Evolutionary conservation across 192 early-diverging fungal genomes (phyloP).

Genomic region (Entrophospora sp.): DNA sequence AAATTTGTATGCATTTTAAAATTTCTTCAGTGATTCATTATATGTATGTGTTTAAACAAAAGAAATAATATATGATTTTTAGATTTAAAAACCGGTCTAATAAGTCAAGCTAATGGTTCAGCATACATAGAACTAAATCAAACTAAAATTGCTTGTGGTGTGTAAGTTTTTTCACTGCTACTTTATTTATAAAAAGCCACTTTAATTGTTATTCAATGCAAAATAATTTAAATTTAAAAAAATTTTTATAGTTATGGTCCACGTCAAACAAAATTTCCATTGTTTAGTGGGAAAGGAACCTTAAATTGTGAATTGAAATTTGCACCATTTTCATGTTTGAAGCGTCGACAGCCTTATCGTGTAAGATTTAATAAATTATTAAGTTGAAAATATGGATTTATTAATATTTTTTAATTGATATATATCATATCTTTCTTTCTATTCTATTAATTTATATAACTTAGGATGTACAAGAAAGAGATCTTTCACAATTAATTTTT

Average conservation of each 20-base stretch:
- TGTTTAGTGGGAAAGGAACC: constrained; percentile 43
- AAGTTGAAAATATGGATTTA: too few species aligned
- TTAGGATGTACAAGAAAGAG: constrained; percentile 57
- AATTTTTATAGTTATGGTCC: constrained; percentile 76
- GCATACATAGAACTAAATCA: constrained; percentile 65
- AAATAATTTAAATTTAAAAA: too few species aligned
- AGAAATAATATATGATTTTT: too few species aligned
- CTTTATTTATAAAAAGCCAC: too few species aligned
- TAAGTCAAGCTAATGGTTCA: constrained; percentile 66
- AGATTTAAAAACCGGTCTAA: constrained; percentile 64
- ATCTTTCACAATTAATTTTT: constrained; percentile 48
- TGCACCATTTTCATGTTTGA: constrained; percentile 57
- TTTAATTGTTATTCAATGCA: too few species aligned
- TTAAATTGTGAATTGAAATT: constrained; percentile 73
- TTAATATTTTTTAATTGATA: too few species aligned
- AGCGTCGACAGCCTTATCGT: constrained; percentile 40
- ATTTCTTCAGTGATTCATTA: background rate
- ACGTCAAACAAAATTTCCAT: constrained; percentile 41
- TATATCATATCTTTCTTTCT: background rate
- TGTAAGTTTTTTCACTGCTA: too few species aligned
- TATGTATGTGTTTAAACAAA: too few species aligned
- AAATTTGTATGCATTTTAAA: constrained; percentile 36
- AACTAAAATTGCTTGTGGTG: constrained; percentile 68
- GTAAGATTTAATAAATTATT: constrained; percentile 28
- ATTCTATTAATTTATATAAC: too few species aligned